A percentile compares a stretch with the other conserved stretches of the same genome.
phyloP scores from a whole-genome alignment of 108 stramenopile species.

The Cyclotella kingstonii region DNA sequence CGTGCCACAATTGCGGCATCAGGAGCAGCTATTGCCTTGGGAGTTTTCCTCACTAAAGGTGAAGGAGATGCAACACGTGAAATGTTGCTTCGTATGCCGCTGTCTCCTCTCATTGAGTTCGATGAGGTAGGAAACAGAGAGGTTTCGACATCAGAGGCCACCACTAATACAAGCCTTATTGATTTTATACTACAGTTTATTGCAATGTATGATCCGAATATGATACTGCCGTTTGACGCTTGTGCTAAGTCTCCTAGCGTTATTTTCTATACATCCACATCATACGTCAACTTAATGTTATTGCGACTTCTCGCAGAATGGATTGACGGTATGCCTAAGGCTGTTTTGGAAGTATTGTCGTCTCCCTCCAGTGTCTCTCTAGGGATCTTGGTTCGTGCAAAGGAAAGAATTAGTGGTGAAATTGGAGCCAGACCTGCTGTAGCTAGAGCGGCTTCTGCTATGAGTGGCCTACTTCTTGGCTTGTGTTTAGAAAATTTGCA shows the following conservation, averaged over 20 bases:
- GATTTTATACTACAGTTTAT: constrained; percentile 43
- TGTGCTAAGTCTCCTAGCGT: not conserved
- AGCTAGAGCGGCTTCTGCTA: constrained; percentile 21
- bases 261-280: constrained; percentile 17
- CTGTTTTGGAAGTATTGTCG: constrained; percentile 54
- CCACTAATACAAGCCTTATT: constrained; percentile 18
- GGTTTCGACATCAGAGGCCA: not conserved
- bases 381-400: constrained; percentile 36
- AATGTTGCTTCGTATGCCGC: constrained; percentile 56
- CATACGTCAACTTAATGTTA: constrained; percentile 28
- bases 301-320: constrained; percentile 62
- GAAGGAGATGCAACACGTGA: constrained; percentile 62
- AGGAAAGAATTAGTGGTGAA: not conserved
- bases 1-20: constrained; percentile 52
- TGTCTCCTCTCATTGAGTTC: constrained; percentile 18
- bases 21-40: constrained; percentile 62
- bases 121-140: not conserved
- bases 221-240: not conserved
- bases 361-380: constrained; percentile 46
- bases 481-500: constrained; percentile 61
- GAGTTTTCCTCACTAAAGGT: constrained; percentile 49
- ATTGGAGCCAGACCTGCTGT: constrained; percentile 2
- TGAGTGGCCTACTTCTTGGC: constrained; percentile 65
- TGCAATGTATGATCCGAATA: constrained; percentile 23
- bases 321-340: constrained; percentile 55